Evolutionary conservation across 1,284 basidiomycete species (phyloP).

Genomic region (Ceratobasidium sp.): DNA sequence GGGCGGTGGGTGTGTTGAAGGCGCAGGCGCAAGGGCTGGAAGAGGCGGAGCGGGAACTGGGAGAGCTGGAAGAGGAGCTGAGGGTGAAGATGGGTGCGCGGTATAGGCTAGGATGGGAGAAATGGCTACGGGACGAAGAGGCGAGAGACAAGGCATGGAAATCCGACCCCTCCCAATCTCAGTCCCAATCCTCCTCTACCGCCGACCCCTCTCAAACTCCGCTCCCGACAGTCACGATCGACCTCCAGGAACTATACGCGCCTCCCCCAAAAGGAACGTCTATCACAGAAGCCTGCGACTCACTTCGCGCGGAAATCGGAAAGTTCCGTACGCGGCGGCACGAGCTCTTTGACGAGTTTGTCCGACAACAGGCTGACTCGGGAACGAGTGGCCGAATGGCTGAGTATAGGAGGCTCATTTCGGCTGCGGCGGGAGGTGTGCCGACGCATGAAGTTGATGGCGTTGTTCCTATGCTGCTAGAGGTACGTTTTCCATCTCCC

Average conservation of each 20-base stretch:
- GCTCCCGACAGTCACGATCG: conserved; percentile 36
- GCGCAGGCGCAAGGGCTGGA: conserved; percentile 77
- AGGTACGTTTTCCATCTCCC: conserved; percentile 66
- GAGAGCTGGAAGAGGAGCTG: conserved; percentile 76
- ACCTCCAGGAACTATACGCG: conserved; percentile 14
- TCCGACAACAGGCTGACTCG: conserved; percentile 86
- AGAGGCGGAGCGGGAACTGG: conserved; percentile 72
- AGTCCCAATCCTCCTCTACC: conserved; percentile 1
- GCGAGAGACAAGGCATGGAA: conserved; percentile 69
- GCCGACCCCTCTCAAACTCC: conserved; percentile 3
- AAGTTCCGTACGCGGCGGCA: conserved; percentile 76
- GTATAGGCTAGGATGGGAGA: conserved; percentile 89
- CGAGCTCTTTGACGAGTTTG: conserved; percentile 78
- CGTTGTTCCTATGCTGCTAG: conserved; percentile 83
- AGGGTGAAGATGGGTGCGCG: conserved; percentile 81
- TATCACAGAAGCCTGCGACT: conserved; percentile 71
- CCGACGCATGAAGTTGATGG: conserved; percentile 86
- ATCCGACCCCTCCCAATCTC: conserved; percentile 2
- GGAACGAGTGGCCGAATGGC: conserved; percentile 90
- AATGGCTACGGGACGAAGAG: conserved; percentile 91
- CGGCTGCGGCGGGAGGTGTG: conserved; percentile 91
- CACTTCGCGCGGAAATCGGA: conserved; percentile 73
- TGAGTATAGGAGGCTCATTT: conserved; percentile 88
- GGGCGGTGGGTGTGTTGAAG: conserved; percentile 79
- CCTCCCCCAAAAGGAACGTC: conserved; percentile 38